Percentiles rank a stretch among this genome's conserved stretches.
These are phyloP conservation scores for Venturia oleaginea DNA, from an alignment of 2,329 filamentous ascomycete species.

Conservation along the genomic window DNA sequence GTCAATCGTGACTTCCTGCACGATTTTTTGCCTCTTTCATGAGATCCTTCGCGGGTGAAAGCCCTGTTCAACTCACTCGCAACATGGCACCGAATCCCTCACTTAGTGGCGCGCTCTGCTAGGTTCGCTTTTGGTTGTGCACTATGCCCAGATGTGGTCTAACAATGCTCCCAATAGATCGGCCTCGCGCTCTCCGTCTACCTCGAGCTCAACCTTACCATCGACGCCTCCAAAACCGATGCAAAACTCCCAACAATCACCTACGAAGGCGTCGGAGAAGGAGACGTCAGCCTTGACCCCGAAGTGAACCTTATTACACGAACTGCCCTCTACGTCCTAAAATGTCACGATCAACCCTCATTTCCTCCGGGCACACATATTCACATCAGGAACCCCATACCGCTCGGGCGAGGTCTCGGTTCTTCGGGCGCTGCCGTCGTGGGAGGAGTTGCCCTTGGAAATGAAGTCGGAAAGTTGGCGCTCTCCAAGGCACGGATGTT, in stretches of 20 bases:
- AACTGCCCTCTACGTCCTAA: slow-evolving; percentile 86
- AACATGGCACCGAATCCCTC: background rate
- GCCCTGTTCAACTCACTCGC: background rate
- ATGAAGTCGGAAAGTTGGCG: slow-evolving; percentile 73
- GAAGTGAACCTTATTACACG: slow-evolving; percentile 88
- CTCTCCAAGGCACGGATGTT: slow-evolving; percentile 75
- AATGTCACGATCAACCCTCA: slow-evolving; percentile 76
- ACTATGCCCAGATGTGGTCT: background rate
- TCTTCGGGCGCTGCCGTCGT: slow-evolving; percentile 94
- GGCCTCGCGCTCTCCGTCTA: slow-evolving; percentile 89
- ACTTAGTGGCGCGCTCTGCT: background rate
- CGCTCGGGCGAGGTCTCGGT: slow-evolving; percentile 83
- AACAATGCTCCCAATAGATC: slow-evolving; percentile 38
- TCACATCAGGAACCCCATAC: slow-evolving; percentile 93
- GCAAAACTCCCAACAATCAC: slow-evolving; percentile 60
- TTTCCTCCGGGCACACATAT: slow-evolving; percentile 85
- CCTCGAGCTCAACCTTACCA: slow-evolving; percentile 77
- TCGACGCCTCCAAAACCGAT: slow-evolving; percentile 56
- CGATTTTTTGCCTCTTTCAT: background rate
- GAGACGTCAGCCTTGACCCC: slow-evolving; percentile 72
- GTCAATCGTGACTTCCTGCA: background rate
- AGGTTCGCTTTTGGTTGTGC: background rate
- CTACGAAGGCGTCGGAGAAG: slow-evolving; percentile 73
- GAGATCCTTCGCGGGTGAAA: background rate
- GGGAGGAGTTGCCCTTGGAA: slow-evolving; percentile 85